A percentile compares a stretch with the other conserved stretches of the same genome.
phyloP scores from a whole-genome alignment of 441 rosid species.

The Bocquillonia castaneifolia region DNA sequence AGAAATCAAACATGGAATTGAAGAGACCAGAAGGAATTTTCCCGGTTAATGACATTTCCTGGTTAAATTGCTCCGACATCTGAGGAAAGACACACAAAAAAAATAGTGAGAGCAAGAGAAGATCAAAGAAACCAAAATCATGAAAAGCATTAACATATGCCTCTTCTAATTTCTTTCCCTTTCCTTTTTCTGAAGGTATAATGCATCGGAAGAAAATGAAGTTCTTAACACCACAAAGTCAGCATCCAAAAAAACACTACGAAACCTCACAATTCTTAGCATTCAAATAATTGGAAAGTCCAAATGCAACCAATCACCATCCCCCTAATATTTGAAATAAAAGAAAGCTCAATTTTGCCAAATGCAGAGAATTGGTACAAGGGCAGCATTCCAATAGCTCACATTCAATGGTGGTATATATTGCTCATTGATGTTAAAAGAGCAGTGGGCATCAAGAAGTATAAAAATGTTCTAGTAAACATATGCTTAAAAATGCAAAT shows the following conservation, averaged over 20 bases:
- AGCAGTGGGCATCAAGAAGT: no score
- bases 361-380: background rate
- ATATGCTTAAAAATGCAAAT: background rate
- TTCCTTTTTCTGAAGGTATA: no score
- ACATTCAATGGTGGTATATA: background rate
- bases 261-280: background rate
- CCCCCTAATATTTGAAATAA: background rate
- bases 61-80: slow-evolving; percentile 99
- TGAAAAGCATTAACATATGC: background rate
- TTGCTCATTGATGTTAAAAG: background rate
- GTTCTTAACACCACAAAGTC: background rate
- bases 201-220: background rate
- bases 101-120: slow-evolving; percentile 10
- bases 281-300: background rate
- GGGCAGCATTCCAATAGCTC: background rate
- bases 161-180: background rate
- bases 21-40: slow-evolving; percentile 94
- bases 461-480: no score
- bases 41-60: slow-evolving; percentile 78
- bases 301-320: background rate
- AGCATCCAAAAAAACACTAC: background rate
- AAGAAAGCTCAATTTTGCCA: no score
- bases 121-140: slow-evolving; percentile 3
- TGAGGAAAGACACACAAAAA: slow-evolving; percentile 23
- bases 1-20: slow-evolving; percentile 82